Conservation (phyloP, 176 grass and related monocot species). For the Hyparrhenia diplandra region DNA sequence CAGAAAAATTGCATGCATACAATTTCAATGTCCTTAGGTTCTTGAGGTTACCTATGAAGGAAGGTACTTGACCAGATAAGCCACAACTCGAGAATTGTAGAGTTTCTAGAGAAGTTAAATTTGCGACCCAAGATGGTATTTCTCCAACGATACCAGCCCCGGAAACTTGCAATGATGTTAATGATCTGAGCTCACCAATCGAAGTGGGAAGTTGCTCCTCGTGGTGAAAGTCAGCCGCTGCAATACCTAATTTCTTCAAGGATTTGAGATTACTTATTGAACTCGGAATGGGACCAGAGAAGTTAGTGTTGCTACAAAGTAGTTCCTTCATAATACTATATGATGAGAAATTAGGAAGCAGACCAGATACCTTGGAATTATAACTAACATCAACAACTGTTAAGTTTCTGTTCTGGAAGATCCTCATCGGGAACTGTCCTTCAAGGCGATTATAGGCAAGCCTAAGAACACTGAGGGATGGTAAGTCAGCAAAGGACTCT, state of each 20-base stretch:
- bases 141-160: conserved; percentile 11
- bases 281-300: conserved; percentile 37
- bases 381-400: conserved; percentile 33
- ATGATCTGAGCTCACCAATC: conserved; percentile 2
- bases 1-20: conserved; percentile 46
- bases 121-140: conserved; percentile 22
- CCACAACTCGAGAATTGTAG: conserved; percentile 18
- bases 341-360: conserved; percentile 27
- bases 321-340: conserved; percentile 3
- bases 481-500: conserved; percentile 41
- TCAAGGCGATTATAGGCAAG: conserved; percentile 25
- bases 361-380: conserved; percentile 35
- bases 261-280: conserved; percentile 38
- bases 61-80: conserved; percentile 39
- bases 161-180: background rate
- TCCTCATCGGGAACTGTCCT: conserved; percentile 30
- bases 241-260: conserved; percentile 33
- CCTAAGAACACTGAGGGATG: conserved; percentile 26
- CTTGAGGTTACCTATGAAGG: conserved; percentile 39
- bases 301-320: conserved; percentile 38
- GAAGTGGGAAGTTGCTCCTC: conserved; percentile 21
- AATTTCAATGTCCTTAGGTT: conserved; percentile 35
- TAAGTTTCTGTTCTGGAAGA: conserved; percentile 41
- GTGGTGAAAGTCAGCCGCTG: background rate
- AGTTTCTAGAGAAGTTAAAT: background rate